Conservation (phyloP, 1,139 yeast species). For the Kurtzmaniella quercitrusa region DNA sequence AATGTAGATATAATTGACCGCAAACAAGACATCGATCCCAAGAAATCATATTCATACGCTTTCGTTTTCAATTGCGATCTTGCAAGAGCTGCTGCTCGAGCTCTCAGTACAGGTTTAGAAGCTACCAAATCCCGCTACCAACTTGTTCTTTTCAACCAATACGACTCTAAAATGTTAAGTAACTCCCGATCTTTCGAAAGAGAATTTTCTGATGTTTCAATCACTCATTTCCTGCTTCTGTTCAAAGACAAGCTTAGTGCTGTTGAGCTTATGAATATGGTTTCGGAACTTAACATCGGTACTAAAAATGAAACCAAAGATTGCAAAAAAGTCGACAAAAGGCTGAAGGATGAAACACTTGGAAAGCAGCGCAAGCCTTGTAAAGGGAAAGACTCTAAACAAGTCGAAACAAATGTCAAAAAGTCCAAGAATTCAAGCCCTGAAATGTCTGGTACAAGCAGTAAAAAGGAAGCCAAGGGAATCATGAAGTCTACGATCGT, state of each 20-base stretch:
- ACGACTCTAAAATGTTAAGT: conserved; percentile 12
- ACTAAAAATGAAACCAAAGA: not conserved
- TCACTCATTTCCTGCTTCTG: conserved; percentile 22
- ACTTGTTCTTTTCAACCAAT: conserved; percentile 21
- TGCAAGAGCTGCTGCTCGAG: not conserved
- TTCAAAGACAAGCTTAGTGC: conserved; percentile 28
- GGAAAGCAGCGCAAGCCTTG: no score
- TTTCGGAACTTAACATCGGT: conserved; percentile 18
- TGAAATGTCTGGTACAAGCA: not conserved
- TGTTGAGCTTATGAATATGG: conserved; percentile 21
- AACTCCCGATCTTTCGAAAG: conserved; percentile 8
- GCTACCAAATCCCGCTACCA: conserved; percentile 24
- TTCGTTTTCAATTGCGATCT: conserved; percentile 4
- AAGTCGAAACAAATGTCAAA: not conserved
- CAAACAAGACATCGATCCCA: not conserved
- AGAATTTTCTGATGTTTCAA: conserved; percentile 20
- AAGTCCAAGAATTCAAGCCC: not conserved
- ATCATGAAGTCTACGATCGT: not conserved
- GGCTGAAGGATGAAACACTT: not conserved
- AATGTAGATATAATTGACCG: conserved; percentile 27
- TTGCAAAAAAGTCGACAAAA: not conserved
- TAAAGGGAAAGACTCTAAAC: not conserved
- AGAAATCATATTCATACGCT: conserved; percentile 3
- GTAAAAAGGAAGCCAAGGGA: not conserved
- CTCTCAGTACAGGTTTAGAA: conserved; percentile 26